A percentile compares a stretch with the other conserved stretches of the same genome.
These are phyloP conservation scores for Leonotis leonurus DNA, from an alignment of 257 asterid species.

Conservation along the genomic window DNA sequence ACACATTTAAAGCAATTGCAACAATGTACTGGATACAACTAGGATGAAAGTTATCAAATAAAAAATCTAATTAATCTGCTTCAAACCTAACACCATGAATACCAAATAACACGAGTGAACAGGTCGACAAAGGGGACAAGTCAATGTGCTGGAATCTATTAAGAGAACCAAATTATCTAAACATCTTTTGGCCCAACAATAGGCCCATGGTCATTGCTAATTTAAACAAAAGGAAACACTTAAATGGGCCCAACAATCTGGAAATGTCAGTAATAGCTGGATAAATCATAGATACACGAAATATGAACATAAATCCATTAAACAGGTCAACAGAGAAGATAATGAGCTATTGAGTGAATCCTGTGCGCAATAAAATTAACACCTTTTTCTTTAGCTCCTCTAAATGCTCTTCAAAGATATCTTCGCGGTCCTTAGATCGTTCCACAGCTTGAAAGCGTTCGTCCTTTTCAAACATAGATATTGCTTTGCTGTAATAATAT, in stretches of 20 bases:
- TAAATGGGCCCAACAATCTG: neutral
- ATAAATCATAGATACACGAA: neutral
- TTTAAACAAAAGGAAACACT: too few relatives aligned
- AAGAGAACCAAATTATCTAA: neutral
- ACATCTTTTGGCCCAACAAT: too few relatives aligned
- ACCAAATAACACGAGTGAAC: neutral
- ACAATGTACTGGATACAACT: neutral
- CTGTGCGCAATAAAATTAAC: neutral
- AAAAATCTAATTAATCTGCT: neutral
- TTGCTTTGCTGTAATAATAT: constrained; percentile 56
- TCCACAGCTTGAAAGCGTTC: constrained; percentile 86
- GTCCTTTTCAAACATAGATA: constrained; percentile 66
- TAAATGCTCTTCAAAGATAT: constrained; percentile 63
- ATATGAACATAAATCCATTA: neutral
- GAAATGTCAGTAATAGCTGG: neutral
- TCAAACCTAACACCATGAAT: neutral
- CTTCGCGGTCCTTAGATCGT: constrained; percentile 75
- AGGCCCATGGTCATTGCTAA: neutral
- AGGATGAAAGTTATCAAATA: neutral
- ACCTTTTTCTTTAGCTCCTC: constrained; percentile 83
- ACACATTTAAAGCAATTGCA: neutral
- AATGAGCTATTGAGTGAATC: neutral
- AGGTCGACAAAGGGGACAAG: neutral
- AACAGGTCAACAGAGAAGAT: neutral
- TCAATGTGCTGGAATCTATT: neutral